Base-by-base conservation (phyloP, 2,329 filamentous ascomycete genomes). In the Fusarium aywerte region DNA sequence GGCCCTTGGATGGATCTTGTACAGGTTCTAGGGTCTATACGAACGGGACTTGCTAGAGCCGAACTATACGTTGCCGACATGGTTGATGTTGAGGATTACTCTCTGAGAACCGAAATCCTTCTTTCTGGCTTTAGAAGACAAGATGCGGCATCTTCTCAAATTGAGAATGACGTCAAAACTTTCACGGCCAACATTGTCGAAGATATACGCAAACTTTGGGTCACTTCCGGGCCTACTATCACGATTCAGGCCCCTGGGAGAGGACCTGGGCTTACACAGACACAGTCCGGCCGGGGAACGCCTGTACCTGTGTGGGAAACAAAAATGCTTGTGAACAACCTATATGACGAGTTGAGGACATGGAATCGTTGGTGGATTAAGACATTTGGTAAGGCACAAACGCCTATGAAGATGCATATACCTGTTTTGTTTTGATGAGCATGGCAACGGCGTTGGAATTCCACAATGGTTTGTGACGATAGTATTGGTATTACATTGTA, bases 191-290 rank as follows among this genome's bases (percentile, higher is more conserved):
- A 79, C 47, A 82, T 86, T 35, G 54, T 78, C 7, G 75, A 78
- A 10, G 83, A 86, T 39, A 78, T 85, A 12, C 73, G 74, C 5
- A 78, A 76, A 42, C 82, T 80, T 39, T 86, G 84, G 84, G 58
- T 77, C 9, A 69, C 75, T 2, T 72, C 73, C 4, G 72, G 68
- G 5, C 68, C 72, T 3, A 73, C 59, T 4, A 77, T 84, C 12
- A 78, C 75, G 0, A 76, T 83, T 23, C 80, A 76, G 55, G 78
- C 76, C 5, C 79, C 80, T 6, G 76, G 75, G 4, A 78, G 75
- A 50, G 70, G 66, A 10, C 71, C 70, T 13, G 74, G 71, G 12
- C 71, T 75, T 8, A 58, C 71, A 6, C 70, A 70, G 23, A 78
- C 77, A 18, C 78, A 81, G 49, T 74, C 76, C 5, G 76, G 74